Percentiles rank a stretch among this genome's conserved stretches.
These are phyloP conservation scores for Cenchrus fungigraminus DNA, from an alignment of 176 grass and related monocot species.

Conservation along the genomic window DNA sequence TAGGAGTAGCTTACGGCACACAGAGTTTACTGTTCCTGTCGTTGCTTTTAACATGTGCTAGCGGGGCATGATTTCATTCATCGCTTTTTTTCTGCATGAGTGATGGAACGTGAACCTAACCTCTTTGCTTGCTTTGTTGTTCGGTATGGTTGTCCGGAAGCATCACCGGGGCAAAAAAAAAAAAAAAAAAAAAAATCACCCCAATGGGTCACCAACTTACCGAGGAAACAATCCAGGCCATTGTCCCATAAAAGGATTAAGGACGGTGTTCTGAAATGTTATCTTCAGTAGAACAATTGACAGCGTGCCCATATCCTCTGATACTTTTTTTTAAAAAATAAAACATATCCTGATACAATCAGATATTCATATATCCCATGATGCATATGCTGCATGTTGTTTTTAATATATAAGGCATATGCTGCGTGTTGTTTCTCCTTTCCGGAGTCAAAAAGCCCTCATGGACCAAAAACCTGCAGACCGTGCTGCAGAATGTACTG, in stretches of 20 bases:
- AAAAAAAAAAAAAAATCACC: constrained; percentile 28
- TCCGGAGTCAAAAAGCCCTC: constrained; percentile 11
- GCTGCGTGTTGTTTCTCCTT: background rate
- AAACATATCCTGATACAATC: background rate
- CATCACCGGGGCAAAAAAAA: background rate
- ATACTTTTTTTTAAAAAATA: no score
- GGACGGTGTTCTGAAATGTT: background rate
- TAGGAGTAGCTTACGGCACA: background rate
- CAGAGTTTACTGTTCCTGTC: background rate
- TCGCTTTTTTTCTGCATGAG: background rate
- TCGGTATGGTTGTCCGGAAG: constrained; percentile 6
- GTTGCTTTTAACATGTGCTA: background rate
- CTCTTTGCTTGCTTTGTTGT: background rate
- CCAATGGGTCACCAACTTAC: constrained; percentile 11
- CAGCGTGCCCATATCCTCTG: background rate
- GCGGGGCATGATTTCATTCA: background rate
- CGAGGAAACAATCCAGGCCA: background rate
- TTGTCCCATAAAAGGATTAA: background rate
- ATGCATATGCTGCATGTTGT: background rate
- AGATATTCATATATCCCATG: background rate
- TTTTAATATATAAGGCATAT: no score
- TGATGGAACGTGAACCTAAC: constrained; percentile 45
- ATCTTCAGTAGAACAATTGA: background rate
- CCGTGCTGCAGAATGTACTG: constrained; percentile 16
- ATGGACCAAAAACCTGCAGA: background rate